Evolutionary conservation across 2,329 filamentous ascomycete species (phyloP).

Genomic region (Cladosporium phlei): DNA sequence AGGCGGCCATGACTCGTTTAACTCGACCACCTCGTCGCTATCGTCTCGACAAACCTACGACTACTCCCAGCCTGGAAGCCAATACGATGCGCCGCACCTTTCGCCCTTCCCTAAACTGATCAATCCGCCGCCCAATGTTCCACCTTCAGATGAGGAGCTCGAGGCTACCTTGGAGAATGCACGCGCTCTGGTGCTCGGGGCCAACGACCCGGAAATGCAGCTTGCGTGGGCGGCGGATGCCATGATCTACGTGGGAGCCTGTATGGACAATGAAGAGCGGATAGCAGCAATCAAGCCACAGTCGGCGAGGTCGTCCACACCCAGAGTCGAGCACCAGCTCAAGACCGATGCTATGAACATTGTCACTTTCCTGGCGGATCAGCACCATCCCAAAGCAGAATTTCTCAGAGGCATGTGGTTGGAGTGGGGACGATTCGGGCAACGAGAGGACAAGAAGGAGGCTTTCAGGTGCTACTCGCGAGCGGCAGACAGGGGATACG

Average conservation of each 20-base stretch:
- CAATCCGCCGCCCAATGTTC: slow-evolving; percentile 76
- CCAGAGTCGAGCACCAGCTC: slow-evolving; percentile 82
- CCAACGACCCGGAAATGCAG: slow-evolving; percentile 93
- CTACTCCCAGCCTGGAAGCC: slow-evolving; percentile 23
- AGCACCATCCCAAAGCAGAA: slow-evolving; percentile 86
- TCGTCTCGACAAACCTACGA: slow-evolving; percentile 29
- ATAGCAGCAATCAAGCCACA: slow-evolving; percentile 47
- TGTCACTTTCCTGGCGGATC: slow-evolving; percentile 80
- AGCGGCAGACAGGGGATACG: slow-evolving; percentile 81
- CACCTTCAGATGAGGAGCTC: slow-evolving; percentile 89
- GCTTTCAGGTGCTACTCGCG: slow-evolving; percentile 81
- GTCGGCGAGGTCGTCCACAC: slow-evolving; percentile 64
- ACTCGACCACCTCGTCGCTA: neutral
- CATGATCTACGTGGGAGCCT: slow-evolving; percentile 79
- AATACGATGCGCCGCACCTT: slow-evolving; percentile 65
- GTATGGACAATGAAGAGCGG: slow-evolving; percentile 69
- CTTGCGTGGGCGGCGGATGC: slow-evolving; percentile 94
- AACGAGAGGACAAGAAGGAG: slow-evolving; percentile 87
- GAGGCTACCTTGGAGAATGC: slow-evolving; percentile 84
- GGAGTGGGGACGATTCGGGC: slow-evolving; percentile 94
- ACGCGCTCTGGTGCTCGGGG: slow-evolving; percentile 77
- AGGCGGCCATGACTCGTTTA: slow-evolving; percentile 20
- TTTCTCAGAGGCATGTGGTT: slow-evolving; percentile 96
- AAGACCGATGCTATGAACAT: slow-evolving; percentile 87
- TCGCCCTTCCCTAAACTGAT: slow-evolving; percentile 86